These are phyloP conservation scores for Microthyrium microscopicum DNA, from an alignment of 2,329 filamentous ascomycete species.

Conservation along the genomic window DNA sequence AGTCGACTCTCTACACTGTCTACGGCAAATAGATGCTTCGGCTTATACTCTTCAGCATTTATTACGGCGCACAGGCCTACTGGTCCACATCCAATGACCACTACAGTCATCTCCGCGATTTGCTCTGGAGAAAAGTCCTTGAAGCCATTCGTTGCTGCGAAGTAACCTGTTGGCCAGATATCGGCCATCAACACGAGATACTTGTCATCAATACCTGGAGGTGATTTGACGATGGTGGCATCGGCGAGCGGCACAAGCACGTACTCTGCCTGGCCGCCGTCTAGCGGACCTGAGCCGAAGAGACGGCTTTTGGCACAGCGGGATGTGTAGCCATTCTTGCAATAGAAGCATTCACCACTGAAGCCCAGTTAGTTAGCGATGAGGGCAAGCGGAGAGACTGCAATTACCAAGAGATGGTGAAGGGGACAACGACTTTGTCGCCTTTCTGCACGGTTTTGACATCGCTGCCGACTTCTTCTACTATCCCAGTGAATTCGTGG, in stretches of 20 bases:
- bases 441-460: constrained; percentile 56
- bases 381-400: not conserved
- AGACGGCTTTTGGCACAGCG: constrained; percentile 55
- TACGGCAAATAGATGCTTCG: constrained; percentile 61
- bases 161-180: constrained; percentile 74
- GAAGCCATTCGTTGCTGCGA: constrained; percentile 66
- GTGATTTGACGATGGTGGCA: constrained; percentile 60
- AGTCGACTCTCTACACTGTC: constrained; percentile 63
- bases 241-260: constrained; percentile 65
- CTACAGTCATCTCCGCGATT: constrained; percentile 50
- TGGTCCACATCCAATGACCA: constrained; percentile 66
- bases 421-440: constrained; percentile 67
- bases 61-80: constrained; percentile 71
- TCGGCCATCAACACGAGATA: constrained; percentile 78
- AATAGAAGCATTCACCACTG: constrained; percentile 71
- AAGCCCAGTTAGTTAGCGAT: constrained; percentile 13
- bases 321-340: constrained; percentile 57
- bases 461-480: constrained; percentile 48
- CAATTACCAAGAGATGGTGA: constrained; percentile 37
- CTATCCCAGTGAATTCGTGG: constrained; percentile 72
- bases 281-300: constrained; percentile 52
- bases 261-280: constrained; percentile 71
- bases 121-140: constrained; percentile 40
- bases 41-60: constrained; percentile 57
- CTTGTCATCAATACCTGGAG: constrained; percentile 56